Conservation (phyloP, 1,139 yeast genomes). For the Sugiyamaella castrensis region DNA sequence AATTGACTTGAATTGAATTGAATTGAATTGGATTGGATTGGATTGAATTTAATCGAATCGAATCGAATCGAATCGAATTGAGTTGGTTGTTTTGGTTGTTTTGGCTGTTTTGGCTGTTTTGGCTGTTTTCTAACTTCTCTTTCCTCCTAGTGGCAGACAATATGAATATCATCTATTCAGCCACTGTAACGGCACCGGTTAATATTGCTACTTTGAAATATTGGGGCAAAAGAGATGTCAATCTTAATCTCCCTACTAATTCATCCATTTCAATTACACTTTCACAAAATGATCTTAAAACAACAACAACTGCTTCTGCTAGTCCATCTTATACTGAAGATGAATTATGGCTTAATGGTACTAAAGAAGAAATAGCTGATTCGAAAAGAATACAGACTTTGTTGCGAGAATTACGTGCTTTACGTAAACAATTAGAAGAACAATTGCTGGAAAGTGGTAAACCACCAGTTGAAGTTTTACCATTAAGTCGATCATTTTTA, state of each 20-base stretch:
- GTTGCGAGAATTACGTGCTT: constrained; percentile 65
- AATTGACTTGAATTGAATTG: too few species aligned
- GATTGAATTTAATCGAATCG: neutral
- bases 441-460: constrained; percentile 46
- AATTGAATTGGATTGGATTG: too few species aligned
- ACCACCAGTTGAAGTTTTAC: constrained; percentile 38
- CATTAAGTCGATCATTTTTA: constrained; percentile 60
- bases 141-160: neutral
- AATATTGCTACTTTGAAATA: constrained; percentile 95
- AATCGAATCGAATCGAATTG: neutral
- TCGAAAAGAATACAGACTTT: constrained; percentile 79
- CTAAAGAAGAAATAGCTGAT: constrained; percentile 48
- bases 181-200: constrained; percentile 94
- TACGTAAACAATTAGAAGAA: constrained; percentile 52
- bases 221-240: constrained; percentile 96
- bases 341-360: constrained; percentile 78
- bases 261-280: constrained; percentile 92
- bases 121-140: neutral
- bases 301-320: constrained; percentile 85
- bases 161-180: constrained; percentile 46
- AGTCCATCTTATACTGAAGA: constrained; percentile 57
- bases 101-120: too few species aligned
- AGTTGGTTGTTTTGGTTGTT: neutral
- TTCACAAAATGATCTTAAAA: constrained; percentile 83
- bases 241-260: constrained; percentile 88